Evolutionary conservation across 108 stramenopile species (phyloP), one percentile per base, ranked within the genome.

Genomic region (Cyclostephanos tholiformis): DNA sequence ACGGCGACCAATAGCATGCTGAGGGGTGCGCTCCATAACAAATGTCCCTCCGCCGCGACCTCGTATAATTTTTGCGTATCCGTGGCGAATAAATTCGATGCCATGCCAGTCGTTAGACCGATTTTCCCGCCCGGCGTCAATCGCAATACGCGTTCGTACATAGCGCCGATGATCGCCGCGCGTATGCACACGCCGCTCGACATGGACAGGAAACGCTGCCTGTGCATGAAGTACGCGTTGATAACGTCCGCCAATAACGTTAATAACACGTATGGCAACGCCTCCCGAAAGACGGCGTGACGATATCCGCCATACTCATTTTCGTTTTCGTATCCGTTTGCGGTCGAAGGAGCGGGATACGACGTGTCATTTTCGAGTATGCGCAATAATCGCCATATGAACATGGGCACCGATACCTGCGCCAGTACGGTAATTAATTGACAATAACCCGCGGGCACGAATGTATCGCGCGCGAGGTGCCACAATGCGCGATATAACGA

Each of bases 41-140:
- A 69, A 83, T 97, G 93, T n/a, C 87, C 89, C 49, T 94, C 92
- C 53, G 89, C 91, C 10, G 86, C 72, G 5, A 91, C 88, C 82
- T 94, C 93, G 69, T 82, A 93, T 32, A 94, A 41, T 60, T 93
- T 96, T 70, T 96, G 92, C 0, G 87, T 70, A 68, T 97, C 96
- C n/a, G 91, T 85, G 0, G 89, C 90, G 14, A 95, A 83, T 9
- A 97, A 67, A 30, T 88, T 95, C 51, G 86, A 86, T 20, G 91
- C 77, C 57, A 84, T 77, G 22, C 93, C 96, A 0, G 88, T 77
- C 0, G 91, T 90, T n/a, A 93, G 56, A 16, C 86, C 85, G 0
- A 12, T 17, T n/a, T 79, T 78, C n/a, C 91, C 93, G 26, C 26
- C 48, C 1, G 91, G 86, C 13, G 87, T 82, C n/a, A 93, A 44